Base-by-base conservation (phyloP, 179 eudicot genomes). In the Heliamphora pulchella region DNA sequence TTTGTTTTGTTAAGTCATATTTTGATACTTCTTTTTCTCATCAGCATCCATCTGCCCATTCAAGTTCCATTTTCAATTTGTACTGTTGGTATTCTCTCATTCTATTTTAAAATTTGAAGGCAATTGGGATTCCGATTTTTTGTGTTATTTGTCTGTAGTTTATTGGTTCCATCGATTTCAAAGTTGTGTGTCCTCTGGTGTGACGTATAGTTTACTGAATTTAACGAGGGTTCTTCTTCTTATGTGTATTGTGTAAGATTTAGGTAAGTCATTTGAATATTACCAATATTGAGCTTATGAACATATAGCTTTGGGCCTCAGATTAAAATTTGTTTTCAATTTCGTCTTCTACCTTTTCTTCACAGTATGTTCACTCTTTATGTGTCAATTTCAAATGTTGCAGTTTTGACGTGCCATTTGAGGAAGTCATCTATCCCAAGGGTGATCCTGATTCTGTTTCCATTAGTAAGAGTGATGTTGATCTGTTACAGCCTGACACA, bases 361-460 rank as follows among this genome's bases (percentile, higher is more conserved):
- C 57, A 18, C 44, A 17, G 8, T 31, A 9, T 17, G 17, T 44
- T 17, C 31, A 50, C 14, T 75, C 44, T 10, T 78, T 15, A 6
- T 44, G 71, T 20, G 4, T 69, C 50, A 8, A 71, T 78, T 55
- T 70, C 47, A 57, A 57, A 79, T 74, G 61, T 81, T 85, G 68
- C 90, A 94, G 98, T 77, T 94, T 92, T 82, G 87, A 81, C 74
- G 89, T 80, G 85, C 87, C 90, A 43, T 92, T 90, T 83, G 97
- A 91, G 61, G 98, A 92, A 81, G 91, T 96, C 63, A 82, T 94
- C 78, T 94, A 94, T 85, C 99, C 99, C 15, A 85, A 94, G 86
- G 99, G 98, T 71, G 99, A 93, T 69, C 78, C 85, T 78, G 98
- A 96, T 91, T 93, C 99, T 70, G 98, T 96, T 71, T 89, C 93